Base-by-base conservation (phyloP, 2,329 filamentous ascomycete genomes). In the Ceratocystis harringtonii region DNA sequence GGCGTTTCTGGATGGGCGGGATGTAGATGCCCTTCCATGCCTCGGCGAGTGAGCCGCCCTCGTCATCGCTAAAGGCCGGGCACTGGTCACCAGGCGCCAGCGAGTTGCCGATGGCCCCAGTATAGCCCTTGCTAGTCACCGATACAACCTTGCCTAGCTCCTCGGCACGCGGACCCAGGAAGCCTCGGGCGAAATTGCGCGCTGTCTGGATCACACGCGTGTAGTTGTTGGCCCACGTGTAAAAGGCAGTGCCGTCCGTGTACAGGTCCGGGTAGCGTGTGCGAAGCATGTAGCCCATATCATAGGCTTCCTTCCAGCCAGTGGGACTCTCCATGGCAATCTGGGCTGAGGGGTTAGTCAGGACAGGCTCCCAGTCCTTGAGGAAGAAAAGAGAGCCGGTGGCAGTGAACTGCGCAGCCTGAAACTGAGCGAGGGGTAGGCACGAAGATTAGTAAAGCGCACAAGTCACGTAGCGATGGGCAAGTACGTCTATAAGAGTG, bases 161-260 rank as follows among this genome's bases (percentile, higher is more conserved):
- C 0, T 78, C 78, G 3, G 82, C 78, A 55, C 81, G 79, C 25
- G 79, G 77, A 0, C 84, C 84, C 0, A 87, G 72, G 70, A 82
- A 87, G 6, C 84, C 84, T 41, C 79, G 78, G 1, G 84, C 76
- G 68, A 87, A 88, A 58, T 83, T 77, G 63, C 81, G 76, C 1
- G 84, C 84, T 1, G 83, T 84, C 71, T 87, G 81, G 10, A 86
- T 75, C 0, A 85, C 83, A 5, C 83, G 79, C 5, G 81, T 80
- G 72, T 87, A 87, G 69, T 84, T 81, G 71, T 88, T 88, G 19
- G 83, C 79, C 82, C 83, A 88, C 5, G 85, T 79, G 7, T 80
- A 75, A 69, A 87, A 86, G 7, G 75, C 71, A 4, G 78, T 75
- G 5, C 78, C 77, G 62, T 79, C 76, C 1, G 71, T 69, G 69